Base-by-base conservation (phyloP, 345 rosid genomes). In the Trapa bicornis region DNA sequence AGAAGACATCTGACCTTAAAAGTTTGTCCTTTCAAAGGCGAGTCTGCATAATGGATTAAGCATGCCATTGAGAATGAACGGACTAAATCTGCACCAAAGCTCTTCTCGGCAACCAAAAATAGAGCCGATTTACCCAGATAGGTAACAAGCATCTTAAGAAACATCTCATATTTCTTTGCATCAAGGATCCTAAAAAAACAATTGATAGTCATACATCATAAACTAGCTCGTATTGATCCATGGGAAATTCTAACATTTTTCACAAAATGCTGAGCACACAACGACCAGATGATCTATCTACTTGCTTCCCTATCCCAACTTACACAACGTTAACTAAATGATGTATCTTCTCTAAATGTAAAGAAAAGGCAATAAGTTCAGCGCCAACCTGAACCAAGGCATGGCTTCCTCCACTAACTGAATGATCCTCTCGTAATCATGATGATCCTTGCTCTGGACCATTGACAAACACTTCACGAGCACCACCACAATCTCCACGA, bases 351-450 rank as follows among this genome's bases (percentile, higher is more conserved):
- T 33, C 3, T 4, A 38, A 0, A 50, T 22, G 29, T 22, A 17
- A 1, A 41, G 3, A 71, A 56, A 38, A 41, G 39, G 22, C 36
- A 38, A 37, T 16, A 64, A 69, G 48, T 47, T 69, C 47, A 9
- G 1, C 58, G 73, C 79, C 67, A 29, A 93, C 98, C 88, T 72
- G 77, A 82, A 80, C 92, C 99, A 94, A 13, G 68, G 85, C 61
- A 69, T 71, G 35, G 82, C 92, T 80, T 91, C 95, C 56, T 79
- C 80, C 12, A 87, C 80, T 78, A 94, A 63, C 37, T 64, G 42
- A 33, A 88, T 75, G 33, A 74, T 76, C 67, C 61, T 82, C 57
- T 69, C 73, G 71, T 80, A 86, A 72, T 68, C 79, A 60, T 41
- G 70, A 32, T 65, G 65, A 9, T 79, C 89, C 67, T 65, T 70